These are phyloP conservation scores for Mitragyna speciosa DNA, from an alignment of 257 asterid genomes.

Conservation along the genomic window DNA sequence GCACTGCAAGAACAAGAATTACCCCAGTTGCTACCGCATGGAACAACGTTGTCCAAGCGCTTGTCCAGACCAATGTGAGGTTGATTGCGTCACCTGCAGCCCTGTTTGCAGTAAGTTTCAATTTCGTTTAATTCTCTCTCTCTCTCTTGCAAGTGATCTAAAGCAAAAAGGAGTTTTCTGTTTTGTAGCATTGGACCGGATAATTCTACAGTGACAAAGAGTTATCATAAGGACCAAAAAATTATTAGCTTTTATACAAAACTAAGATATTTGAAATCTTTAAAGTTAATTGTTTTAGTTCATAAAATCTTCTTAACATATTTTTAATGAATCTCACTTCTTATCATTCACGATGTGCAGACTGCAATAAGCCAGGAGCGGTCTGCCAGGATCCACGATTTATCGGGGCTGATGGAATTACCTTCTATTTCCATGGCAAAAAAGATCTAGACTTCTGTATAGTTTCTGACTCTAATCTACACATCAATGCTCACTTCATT, in stretches of 20 bases:
- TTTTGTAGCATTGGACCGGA: too few species aligned
- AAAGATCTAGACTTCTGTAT: conserved; percentile 67
- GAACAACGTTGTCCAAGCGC: conserved; percentile 26
- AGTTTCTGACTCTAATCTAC: conserved; percentile 65
- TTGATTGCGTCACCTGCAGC: conserved; percentile 36
- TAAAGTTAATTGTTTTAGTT: background rate
- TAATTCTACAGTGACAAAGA: too few species aligned
- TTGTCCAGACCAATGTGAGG: conserved; percentile 30
- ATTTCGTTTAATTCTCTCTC: background rate
- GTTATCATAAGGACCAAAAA: too few species aligned
- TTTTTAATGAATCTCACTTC: background rate
- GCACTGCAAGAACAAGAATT: conserved; percentile 22
- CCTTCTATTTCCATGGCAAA: conserved; percentile 89
- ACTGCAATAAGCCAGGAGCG: conserved; percentile 76
- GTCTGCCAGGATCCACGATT: conserved; percentile 89
- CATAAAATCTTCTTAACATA: background rate
- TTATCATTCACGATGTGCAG: conserved; percentile 28
- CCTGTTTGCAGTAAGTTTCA: conserved; percentile 54
- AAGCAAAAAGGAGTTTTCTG: background rate
- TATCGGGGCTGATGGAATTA: conserved; percentile 73
- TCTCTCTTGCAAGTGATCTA: too few species aligned
- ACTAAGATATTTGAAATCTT: too few species aligned
- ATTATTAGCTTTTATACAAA: too few species aligned
- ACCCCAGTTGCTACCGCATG: conserved; percentile 27
- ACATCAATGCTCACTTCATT: conserved; percentile 84